Conservation (phyloP, 2,329 filamentous ascomycete genomes). For the Lojkania enalia region DNA sequence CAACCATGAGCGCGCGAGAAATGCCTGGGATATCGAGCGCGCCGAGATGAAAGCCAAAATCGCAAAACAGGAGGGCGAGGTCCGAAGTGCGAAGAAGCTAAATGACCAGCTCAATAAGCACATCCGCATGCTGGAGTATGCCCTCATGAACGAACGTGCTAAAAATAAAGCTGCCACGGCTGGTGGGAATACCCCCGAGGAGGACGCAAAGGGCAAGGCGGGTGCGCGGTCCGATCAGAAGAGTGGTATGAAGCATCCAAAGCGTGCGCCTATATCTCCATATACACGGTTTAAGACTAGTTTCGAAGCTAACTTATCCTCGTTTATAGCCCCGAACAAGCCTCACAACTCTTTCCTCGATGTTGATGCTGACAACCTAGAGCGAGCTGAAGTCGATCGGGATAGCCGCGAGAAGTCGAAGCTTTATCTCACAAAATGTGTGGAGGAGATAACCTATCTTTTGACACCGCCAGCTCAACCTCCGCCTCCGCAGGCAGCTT, state of each 20-base stretch:
- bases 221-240: constrained; percentile 20
- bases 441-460: constrained; percentile 70
- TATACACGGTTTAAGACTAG: background rate
- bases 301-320: constrained; percentile 26
- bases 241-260: constrained; percentile 28
- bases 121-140: constrained; percentile 84
- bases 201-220: constrained; percentile 39
- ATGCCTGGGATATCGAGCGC: constrained; percentile 98
- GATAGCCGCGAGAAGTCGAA: constrained; percentile 66
- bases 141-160: constrained; percentile 78
- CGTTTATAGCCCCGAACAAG: constrained; percentile 49
- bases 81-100: constrained; percentile 80
- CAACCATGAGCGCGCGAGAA: constrained; percentile 93
- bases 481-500: constrained; percentile 55
- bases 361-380: constrained; percentile 48
- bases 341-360: constrained; percentile 57
- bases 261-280: constrained; percentile 25
- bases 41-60: constrained; percentile 99
- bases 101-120: constrained; percentile 91
- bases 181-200: constrained; percentile 54
- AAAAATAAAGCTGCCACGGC: constrained; percentile 63
- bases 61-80: constrained; percentile 88
- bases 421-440: constrained; percentile 65
- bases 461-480: constrained; percentile 67
- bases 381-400: constrained; percentile 55